These are phyloP conservation scores for Microstegium vimineum DNA, from an alignment of 176 grass and related monocot species.

Conservation along the genomic window DNA sequence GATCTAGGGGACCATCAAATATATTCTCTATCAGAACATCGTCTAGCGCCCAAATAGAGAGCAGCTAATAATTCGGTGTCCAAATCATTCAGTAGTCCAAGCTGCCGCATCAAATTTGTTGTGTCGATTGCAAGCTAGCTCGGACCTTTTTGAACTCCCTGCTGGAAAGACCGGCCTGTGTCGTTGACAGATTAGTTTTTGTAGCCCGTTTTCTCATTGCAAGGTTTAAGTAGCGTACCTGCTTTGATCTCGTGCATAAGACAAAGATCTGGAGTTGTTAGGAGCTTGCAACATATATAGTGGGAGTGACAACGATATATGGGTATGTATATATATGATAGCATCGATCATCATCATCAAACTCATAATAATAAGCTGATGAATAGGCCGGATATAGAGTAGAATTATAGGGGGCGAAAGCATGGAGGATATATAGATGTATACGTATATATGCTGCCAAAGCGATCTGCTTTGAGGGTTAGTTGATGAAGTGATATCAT, in stretches of 20 bases:
- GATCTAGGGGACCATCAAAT: not conserved
- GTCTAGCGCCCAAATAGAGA: not conserved
- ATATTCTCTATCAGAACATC: slow-evolving; percentile 2
- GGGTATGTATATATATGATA: not conserved
- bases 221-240: not conserved
- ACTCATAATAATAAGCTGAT: not conserved
- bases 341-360: not conserved
- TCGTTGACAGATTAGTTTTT: slow-evolving; percentile 29
- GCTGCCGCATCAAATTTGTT: slow-evolving; percentile 21
- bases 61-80: slow-evolving; percentile 17
- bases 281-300: slow-evolving; percentile 14
- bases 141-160: slow-evolving; percentile 23
- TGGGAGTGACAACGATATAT: slow-evolving; percentile 26
- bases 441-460: not conserved
- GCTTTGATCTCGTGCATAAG: slow-evolving; percentile 11
- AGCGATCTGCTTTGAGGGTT: slow-evolving; percentile 31
- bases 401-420: slow-evolving; percentile 9
- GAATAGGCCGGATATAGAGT: not conserved
- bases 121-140: slow-evolving; percentile 20
- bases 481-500: slow-evolving; percentile 65
- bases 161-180: slow-evolving; percentile 28
- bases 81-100: slow-evolving; percentile 17
- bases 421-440: not conserved
- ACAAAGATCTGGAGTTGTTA: slow-evolving; percentile 33
- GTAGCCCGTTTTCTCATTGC: not conserved